phyloP scores from a whole-genome alignment of 2,329 filamentous ascomycete genomes.

The Epichloe glyceriae region DNA sequence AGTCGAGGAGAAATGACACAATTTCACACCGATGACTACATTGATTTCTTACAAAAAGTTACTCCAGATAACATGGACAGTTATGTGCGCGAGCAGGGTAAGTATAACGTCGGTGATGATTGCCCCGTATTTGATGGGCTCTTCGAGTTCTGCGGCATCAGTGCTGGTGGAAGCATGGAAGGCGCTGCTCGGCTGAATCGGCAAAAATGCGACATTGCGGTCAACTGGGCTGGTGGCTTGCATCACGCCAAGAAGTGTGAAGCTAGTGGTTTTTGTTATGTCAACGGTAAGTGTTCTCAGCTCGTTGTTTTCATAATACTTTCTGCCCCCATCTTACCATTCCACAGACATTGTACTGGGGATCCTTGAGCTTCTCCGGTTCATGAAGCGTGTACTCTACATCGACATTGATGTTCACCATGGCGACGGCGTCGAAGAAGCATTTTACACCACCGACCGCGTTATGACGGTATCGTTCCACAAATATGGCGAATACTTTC shows the following conservation, averaged over 20 bases:
- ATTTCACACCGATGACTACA: constrained; percentile 91
- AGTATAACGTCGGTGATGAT: constrained; percentile 93
- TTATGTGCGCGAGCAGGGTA: constrained; percentile 78
- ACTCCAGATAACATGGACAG: constrained; percentile 98
- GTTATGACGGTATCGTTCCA: constrained; percentile 92
- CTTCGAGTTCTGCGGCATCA: constrained; percentile 93
- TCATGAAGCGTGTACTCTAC: constrained; percentile 92
- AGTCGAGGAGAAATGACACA: constrained; percentile 81
- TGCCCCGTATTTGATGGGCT: constrained; percentile 96
- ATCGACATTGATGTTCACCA: constrained; percentile 95
- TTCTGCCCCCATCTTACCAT: constrained; percentile 3
- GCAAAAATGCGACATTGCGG: constrained; percentile 87
- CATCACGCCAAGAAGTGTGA: constrained; percentile 97
- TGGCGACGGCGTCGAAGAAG: constrained; percentile 84
- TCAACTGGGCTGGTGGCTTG: constrained; percentile 95
- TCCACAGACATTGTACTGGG: constrained; percentile 83
- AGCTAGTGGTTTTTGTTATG: constrained; percentile 95
- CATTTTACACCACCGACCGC: constrained; percentile 83
- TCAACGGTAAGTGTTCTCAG: constrained; percentile 57
- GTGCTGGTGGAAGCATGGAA: constrained; percentile 86
- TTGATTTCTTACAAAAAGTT: constrained; percentile 88
- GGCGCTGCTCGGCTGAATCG: constrained; percentile 83
- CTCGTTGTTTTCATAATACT: background rate
- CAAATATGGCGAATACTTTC: constrained; percentile 95
- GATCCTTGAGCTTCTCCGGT: constrained; percentile 80